Evolutionary conservation across 2,329 filamentous ascomycete species (phyloP).

Genomic region (Ascochyta lentis): DNA sequence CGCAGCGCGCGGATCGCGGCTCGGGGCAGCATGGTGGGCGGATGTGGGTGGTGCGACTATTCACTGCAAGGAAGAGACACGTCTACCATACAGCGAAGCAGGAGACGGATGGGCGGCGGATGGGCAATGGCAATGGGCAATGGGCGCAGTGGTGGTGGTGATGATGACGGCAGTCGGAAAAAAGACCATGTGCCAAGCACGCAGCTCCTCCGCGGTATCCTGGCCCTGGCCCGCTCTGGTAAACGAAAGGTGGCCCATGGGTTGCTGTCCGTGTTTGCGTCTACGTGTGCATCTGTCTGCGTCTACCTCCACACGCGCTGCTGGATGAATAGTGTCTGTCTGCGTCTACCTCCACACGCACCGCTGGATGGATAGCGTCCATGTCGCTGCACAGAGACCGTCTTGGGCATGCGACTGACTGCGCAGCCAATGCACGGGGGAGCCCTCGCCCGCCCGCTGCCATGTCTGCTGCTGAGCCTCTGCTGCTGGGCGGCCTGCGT

Average conservation of each 20-base stretch:
- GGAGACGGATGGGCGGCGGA: not conserved
- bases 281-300: no score
- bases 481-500: conserved; percentile 43
- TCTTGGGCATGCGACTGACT: conserved; percentile 49
- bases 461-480: conserved; percentile 43
- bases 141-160: not conserved
- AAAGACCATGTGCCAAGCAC: conserved; percentile 2
- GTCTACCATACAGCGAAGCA: not conserved
- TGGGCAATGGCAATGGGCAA: not conserved
- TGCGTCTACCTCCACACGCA: not conserved
- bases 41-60: not conserved
- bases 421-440: conserved; percentile 12
- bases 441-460: conserved; percentile 28
- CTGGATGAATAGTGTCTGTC: not conserved
- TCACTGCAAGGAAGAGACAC: not conserved
- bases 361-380: conserved; percentile 9
- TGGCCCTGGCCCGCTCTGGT: not conserved
- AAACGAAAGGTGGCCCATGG: conserved; percentile 6
- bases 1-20: conserved; percentile 45
- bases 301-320: not conserved
- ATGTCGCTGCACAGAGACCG: conserved; percentile 42
- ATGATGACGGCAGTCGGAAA: not conserved
- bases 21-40: conserved; percentile 43
- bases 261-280: not conserved
- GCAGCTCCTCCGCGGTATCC: no score